Conservation (phyloP, 2,329 filamentous ascomycete species). For the Ascochyta clinopodiicola region DNA sequence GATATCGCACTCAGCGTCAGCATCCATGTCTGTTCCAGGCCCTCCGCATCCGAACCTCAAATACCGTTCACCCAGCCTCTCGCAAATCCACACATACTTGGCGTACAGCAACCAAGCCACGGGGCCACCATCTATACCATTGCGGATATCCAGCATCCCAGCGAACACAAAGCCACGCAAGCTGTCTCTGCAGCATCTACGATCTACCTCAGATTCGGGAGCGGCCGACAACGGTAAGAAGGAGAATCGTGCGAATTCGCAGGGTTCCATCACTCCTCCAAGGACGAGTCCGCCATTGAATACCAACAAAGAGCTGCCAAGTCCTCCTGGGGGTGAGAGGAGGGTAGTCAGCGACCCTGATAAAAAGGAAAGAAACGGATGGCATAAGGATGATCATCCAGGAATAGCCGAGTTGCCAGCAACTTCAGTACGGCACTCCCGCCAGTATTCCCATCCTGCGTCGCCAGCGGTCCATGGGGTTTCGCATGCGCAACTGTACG, state of each 20-base stretch:
- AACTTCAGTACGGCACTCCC: conserved; percentile 41
- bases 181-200: conserved; percentile 36
- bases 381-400: conserved; percentile 21
- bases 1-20: conserved; percentile 31
- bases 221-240: conserved; percentile 19
- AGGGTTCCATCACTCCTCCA: conserved; percentile 15
- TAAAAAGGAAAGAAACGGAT: conserved; percentile 15
- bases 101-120: conserved; percentile 20
- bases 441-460: conserved; percentile 40
- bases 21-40: conserved; percentile 21
- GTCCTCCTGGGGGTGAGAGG: conserved; percentile 30
- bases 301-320: conserved; percentile 44
- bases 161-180: conserved; percentile 42
- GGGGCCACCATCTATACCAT: conserved; percentile 39
- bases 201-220: conserved; percentile 19
- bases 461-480: conserved; percentile 19
- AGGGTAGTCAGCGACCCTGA: conserved; percentile 23
- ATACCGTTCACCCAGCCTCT: conserved; percentile 30
- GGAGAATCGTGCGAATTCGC: conserved; percentile 16
- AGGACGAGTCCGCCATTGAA: conserved; percentile 27
- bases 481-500: conserved; percentile 10
- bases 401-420: conserved; percentile 30
- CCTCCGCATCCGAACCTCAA: conserved; percentile 17
- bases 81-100: conserved; percentile 27
- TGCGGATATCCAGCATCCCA: conserved; percentile 46